A percentile compares a stretch with the other conserved stretches of the same genome.
These are phyloP conservation scores for Macrotyloma uniflorum DNA, from an alignment of 306 rosid genomes.

Conservation along the genomic window DNA sequence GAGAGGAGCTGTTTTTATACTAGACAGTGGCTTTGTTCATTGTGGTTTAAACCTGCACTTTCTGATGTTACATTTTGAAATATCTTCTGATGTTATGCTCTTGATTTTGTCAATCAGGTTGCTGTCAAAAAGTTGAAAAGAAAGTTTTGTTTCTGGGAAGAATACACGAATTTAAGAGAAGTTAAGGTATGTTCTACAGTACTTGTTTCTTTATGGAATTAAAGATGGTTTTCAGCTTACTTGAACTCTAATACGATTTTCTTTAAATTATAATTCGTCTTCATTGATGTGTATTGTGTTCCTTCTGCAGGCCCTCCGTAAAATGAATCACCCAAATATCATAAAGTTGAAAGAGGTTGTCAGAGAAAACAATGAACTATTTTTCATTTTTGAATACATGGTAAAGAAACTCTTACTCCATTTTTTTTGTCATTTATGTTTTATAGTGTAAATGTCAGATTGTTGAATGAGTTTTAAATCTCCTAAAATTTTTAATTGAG, in stretches of 20 bases:
- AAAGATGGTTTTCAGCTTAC: slow-evolving; percentile 15
- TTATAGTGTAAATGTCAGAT: not conserved
- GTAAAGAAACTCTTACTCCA: slow-evolving; percentile 45
- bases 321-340: slow-evolving; percentile 78
- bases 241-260: slow-evolving; percentile 29
- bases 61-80: slow-evolving; percentile 20
- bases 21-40: not conserved
- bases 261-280: slow-evolving; percentile 27
- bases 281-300: slow-evolving; percentile 36
- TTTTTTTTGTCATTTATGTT: slow-evolving; percentile 15
- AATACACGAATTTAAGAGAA: slow-evolving; percentile 76
- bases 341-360: slow-evolving; percentile 82
- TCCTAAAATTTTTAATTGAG: not conserved
- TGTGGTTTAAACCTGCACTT: slow-evolving; percentile 15
- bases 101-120: slow-evolving; percentile 51
- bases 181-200: slow-evolving; percentile 60
- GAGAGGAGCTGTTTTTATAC: slow-evolving; percentile 17
- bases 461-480: slow-evolving; percentile 5
- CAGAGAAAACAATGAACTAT: slow-evolving; percentile 74
- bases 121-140: slow-evolving; percentile 91
- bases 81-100: slow-evolving; percentile 32
- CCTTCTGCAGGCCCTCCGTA: slow-evolving; percentile 68
- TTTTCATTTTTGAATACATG: slow-evolving; percentile 87
- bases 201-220: not conserved
- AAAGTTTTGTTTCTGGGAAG: slow-evolving; percentile 90